Evolutionary conservation across 805 yeast genomes (phyloP), one percentile per base, ranked within the genome.

Genomic region (Sugiyamaella chiloensis): DNA sequence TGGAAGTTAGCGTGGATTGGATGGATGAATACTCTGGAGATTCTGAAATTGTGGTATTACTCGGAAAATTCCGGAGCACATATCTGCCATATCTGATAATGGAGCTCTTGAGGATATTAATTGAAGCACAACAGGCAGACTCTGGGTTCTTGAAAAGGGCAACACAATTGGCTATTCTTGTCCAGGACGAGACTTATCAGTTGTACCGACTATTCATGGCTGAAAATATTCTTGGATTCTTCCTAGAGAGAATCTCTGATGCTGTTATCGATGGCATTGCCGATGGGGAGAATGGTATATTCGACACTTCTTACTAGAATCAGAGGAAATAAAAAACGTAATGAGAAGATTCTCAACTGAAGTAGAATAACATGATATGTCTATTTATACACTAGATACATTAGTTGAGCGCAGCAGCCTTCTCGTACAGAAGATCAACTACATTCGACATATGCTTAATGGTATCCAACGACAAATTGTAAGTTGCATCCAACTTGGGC

Each of bases 361-460:
- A n/a, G 21, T 17, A 32, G 16, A 42, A 19, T 19, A 4, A 23
- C 46, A 40, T n/a, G 47, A n/a, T n/a, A n/a, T n/a, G n/a, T n/a
- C 17, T 39, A 40, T 47, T 16, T 14, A 26, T 30, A 26, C 11
- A 17, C 32, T 72, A 88, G 59, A 26, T 30, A 26, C 11, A 17
- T 31, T 72, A 88, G 59, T 87, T 86, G 58, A 90, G 74, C 19
- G 84, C 77, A 36, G 95, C 81, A 7, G 97, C 98, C 72, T 91
- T 93, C 64, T 90, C 98, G 61, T 89, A 93, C 59, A 93, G 74
- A 57, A 87, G 75, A 59, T 93, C 98, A 20, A 93, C 96, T 24
- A 84, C 96, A 46, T 71, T 78, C 23, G 93, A 84, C 81, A 93
- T 81, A 63, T 87, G 85, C 64, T 85, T 86, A 42, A 95, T 81